Base-by-base conservation (phyloP, 2,329 filamentous ascomycete species). In the Colletotrichum karsti region DNA sequence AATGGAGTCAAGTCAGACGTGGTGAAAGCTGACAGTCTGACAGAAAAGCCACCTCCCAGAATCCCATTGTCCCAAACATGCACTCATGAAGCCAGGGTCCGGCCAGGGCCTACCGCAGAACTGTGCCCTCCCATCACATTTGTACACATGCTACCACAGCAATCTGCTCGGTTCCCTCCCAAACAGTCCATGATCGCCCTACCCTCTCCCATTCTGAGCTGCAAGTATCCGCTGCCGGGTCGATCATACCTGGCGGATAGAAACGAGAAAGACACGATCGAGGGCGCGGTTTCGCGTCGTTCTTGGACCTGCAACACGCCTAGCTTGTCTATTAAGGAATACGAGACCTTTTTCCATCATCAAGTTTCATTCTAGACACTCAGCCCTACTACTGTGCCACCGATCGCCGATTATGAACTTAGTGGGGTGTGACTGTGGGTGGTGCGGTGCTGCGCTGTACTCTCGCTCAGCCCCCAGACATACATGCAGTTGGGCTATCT, bases 311-410 rank as follows among this genome's bases (percentile, higher is more conserved):
- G 41, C 48, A 44, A 37, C 22, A 6, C 18, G 18, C 24, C 33
- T 18, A 7, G 6, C 41, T 28, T 24, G 37, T 9, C 20, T 48
- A 7, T 15, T 8, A 2, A 18, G 7, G 8, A 35, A 59, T 15
- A 53, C 28, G 24, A 46, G 61, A 46, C 30, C 10, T 15, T 5
- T 39, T 15, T 51, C 3, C 22, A 35, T 58, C n/a, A 57, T 51
- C 13, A 26, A 15, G 39, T 22, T 15, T 41, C 7, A n/a, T 48
- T 24, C 22, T 24, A 13, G 4, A 18, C 22, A 39, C 35, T 65
- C 65, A 65, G 61, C 65, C 61, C 65, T 68, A 65, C 33, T 68
- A 30, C 60, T 37, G 60, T 68, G 61, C 64, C 37, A 22, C 51
- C 44, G 26, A 58, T 58, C 64, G 53, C 44, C 64, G 51, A 64